Conservation (phyloP, 2,329 filamentous ascomycete species). For the Diaporthe sp. region DNA sequence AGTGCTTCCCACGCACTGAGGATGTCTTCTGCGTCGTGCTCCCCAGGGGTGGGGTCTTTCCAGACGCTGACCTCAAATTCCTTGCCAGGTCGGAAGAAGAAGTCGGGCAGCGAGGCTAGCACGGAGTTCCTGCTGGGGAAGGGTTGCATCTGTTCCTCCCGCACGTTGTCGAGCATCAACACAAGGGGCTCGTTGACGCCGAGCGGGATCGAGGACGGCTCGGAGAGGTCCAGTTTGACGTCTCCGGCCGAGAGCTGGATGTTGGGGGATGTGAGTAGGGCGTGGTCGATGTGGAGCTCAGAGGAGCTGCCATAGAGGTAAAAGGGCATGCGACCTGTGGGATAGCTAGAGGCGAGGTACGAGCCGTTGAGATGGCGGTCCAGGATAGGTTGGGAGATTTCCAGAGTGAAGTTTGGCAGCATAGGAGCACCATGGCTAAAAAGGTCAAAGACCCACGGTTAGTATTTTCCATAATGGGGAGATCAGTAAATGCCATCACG, state of each 20-base stretch:
- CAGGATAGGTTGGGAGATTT: background rate
- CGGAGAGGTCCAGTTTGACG: background rate
- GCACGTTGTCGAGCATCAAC: constrained; percentile 38
- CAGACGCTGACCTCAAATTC: constrained; percentile 44
- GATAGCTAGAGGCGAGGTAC: constrained; percentile 48
- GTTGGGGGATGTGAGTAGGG: constrained; percentile 55
- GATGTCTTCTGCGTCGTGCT: background rate
- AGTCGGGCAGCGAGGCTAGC: constrained; percentile 36
- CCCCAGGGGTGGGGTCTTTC: constrained; percentile 38
- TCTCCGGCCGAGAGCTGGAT: constrained; percentile 34
- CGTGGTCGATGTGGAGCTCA: constrained; percentile 54
- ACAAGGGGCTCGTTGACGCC: constrained; percentile 41
- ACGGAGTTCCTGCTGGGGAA: constrained; percentile 43
- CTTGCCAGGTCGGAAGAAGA: constrained; percentile 46
- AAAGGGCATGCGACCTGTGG: constrained; percentile 51
- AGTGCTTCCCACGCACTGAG: constrained; percentile 26
- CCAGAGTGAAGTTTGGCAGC: background rate
- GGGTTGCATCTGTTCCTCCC: constrained; percentile 51
- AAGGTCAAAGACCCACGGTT: background rate
- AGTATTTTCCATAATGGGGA: background rate
- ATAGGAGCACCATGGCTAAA: background rate
- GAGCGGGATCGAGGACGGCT: constrained; percentile 38
- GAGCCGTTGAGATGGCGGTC: constrained; percentile 49
- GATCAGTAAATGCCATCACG: too few relatives aligned
- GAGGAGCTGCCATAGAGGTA: constrained; percentile 53